These are phyloP conservation scores for Trichoderma virens DNA, from an alignment of 495 filamentous ascomycete genomes.

Conservation along the genomic window DNA sequence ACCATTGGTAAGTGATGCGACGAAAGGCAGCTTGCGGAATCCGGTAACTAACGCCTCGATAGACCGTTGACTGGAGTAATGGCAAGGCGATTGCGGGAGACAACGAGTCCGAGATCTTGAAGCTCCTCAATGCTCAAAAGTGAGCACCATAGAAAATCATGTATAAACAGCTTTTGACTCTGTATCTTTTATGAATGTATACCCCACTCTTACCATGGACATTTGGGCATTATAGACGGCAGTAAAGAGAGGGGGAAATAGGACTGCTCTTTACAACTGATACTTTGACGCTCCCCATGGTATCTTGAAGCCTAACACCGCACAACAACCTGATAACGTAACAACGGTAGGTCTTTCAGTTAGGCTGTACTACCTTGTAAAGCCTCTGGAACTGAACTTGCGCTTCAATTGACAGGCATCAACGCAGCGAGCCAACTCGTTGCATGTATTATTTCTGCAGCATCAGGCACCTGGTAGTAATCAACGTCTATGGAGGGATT, in stretches of 20 bases:
- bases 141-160: slow-evolving; percentile 18
- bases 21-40: not conserved
- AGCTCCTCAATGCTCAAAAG: slow-evolving; percentile 60
- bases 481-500: too few species aligned
- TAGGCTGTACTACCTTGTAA: too few species aligned
- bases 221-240: not conserved
- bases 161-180: not conserved
- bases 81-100: slow-evolving; percentile 71
- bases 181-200: slow-evolving; percentile 6
- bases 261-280: not conserved
- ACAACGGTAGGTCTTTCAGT: too few species aligned
- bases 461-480: too few species aligned
- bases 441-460: too few species aligned
- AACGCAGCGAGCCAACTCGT: too few species aligned
- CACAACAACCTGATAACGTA: not conserved
- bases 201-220: slow-evolving; percentile 9
- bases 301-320: not conserved
- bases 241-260: not conserved
- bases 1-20: slow-evolving; percentile 54
- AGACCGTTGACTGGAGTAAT: slow-evolving; percentile 92
- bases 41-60: slow-evolving; percentile 11
- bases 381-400: too few species aligned
- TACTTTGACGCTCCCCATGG: not conserved
- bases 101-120: slow-evolving; percentile 75
- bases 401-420: too few species aligned